A percentile compares a stretch with the other conserved stretches of the same genome.
Conservation (phyloP, 1,284 basidiomycete genomes). For the Puccinia coronata region DNA sequence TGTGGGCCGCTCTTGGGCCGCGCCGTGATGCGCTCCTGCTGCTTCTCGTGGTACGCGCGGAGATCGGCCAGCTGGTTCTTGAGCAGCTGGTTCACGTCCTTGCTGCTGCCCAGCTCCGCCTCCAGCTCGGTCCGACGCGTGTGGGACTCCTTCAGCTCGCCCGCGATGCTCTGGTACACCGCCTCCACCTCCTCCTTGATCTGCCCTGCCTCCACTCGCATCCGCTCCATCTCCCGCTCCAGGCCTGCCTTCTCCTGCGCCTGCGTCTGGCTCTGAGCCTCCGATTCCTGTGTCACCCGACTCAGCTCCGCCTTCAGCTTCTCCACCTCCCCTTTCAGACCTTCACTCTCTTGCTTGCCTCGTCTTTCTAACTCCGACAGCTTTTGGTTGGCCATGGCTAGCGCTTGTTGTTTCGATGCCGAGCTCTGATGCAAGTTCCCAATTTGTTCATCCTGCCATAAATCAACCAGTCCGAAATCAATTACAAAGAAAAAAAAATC, state of each 20-base stretch:
- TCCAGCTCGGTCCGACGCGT: background rate
- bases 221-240: slow-evolving; percentile 15
- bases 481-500: no score
- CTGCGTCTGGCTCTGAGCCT: background rate
- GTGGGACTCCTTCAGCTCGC: slow-evolving; percentile 18
- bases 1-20: no score
- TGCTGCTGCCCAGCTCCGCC: background rate
- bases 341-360: slow-evolving; percentile 31
- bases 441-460: slow-evolving; percentile 43
- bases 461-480: slow-evolving; percentile 5
- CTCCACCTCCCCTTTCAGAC: background rate
- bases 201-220: slow-evolving; percentile 6
- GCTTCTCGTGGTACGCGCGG: background rate
- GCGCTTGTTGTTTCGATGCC: slow-evolving; percentile 40
- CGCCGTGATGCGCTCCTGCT: background rate
- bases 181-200: slow-evolving; percentile 25
- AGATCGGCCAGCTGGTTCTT: slow-evolving; percentile 22
- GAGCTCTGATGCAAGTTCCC: slow-evolving; percentile 37
- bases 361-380: slow-evolving; percentile 33
- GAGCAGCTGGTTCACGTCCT: slow-evolving; percentile 15
- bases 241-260: slow-evolving; percentile 2
- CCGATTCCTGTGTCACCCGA: background rate
- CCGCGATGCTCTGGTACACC: background rate
- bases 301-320: background rate
- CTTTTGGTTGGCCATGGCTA: slow-evolving; percentile 37